Base-by-base conservation (phyloP, 805 yeast genomes). In the Debaryomyces prosopidis region DNA sequence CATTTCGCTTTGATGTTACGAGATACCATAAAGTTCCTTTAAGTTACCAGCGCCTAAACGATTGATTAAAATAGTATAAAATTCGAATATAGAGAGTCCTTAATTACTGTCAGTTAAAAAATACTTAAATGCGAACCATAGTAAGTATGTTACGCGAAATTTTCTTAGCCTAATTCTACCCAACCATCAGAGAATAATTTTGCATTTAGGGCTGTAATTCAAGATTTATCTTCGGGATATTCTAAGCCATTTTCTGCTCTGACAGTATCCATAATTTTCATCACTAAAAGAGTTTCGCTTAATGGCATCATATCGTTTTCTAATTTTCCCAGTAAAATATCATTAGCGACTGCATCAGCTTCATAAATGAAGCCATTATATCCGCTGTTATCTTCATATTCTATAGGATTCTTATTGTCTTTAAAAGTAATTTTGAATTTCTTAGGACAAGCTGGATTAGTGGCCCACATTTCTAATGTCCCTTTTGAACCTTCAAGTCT, bases 331-430 rank as follows among this genome's bases (percentile, higher is more conserved):
- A 58, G 62, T 5, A 55, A 43, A 34, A 81, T 62, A 43, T 73
- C 77, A 39, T 67, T 59, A 3, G 80, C 84, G 26, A 72, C 73
- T 4, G 77, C 81, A 52, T 79, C 75, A 1, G 84, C 84, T 60
- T 81, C 85, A 58, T 73, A 75, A 52, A 75, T 76, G 57, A 79
- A 75, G 0, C 86, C 86, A 39, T 64, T 58, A 37, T 68, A 73
- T 3, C 69, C 72, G 7, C 66, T 58, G 18, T 64, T 58, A 43
- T 69, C 73, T 33, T 65, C 59, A 44, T 59, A 60, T 18, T 58
- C 70, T 30, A 60, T 50, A 1, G 57, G 49, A 23, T 52, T 51
- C 4, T 56, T 46, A 1, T 45, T 51, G 41, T 70, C 71, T 19
- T 52, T 51, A 53, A 64, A 65, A 23, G 60, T 61, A 39, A 75